Conservation (phyloP, 2,329 filamentous ascomycete genomes). For the Sporothrix globosa region DNA sequence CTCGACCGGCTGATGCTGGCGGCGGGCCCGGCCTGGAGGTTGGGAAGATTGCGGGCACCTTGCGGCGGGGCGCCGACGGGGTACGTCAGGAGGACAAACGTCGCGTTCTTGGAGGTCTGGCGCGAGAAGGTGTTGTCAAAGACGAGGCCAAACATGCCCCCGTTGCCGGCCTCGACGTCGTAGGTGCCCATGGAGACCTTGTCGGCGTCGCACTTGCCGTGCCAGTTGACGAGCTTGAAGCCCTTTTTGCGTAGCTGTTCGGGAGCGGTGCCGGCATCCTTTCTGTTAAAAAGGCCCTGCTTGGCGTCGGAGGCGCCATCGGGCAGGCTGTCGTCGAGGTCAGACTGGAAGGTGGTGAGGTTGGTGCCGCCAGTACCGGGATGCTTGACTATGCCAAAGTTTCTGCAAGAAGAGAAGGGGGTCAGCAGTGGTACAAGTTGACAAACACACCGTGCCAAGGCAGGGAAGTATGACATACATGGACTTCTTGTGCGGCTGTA, state of each 20-base stretch:
- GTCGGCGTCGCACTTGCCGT: conserved; percentile 94
- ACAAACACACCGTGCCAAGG: neutral
- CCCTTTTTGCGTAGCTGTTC: conserved; percentile 68
- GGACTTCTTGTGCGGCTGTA: conserved; percentile 97
- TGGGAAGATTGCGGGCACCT: conserved; percentile 70
- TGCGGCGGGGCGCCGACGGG: conserved; percentile 80
- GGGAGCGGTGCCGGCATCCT: conserved; percentile 63
- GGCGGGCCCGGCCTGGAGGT: conserved; percentile 51
- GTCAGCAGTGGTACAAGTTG: neutral
- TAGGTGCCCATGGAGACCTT: conserved; percentile 90
- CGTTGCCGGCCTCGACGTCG: conserved; percentile 72
- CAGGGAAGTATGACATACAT: conserved; percentile 57
- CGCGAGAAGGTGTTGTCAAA: conserved; percentile 99
- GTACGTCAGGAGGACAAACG: conserved; percentile 92
- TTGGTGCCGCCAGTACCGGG: conserved; percentile 70
- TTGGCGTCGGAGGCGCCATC: conserved; percentile 50
- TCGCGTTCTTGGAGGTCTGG: conserved; percentile 89
- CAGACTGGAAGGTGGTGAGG: conserved; percentile 49
- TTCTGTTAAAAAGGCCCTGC: conserved; percentile 55
- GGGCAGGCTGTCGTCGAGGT: conserved; percentile 50
- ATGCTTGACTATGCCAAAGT: conserved; percentile 98
- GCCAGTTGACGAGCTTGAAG: conserved; percentile 76
- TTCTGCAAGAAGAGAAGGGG: conserved; percentile 52
- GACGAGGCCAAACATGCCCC: conserved; percentile 92
- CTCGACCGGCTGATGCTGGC: conserved; percentile 55